Base-by-base conservation (phyloP, 2,329 filamentous ascomycete genomes). In the Aureobasidium sp. region DNA sequence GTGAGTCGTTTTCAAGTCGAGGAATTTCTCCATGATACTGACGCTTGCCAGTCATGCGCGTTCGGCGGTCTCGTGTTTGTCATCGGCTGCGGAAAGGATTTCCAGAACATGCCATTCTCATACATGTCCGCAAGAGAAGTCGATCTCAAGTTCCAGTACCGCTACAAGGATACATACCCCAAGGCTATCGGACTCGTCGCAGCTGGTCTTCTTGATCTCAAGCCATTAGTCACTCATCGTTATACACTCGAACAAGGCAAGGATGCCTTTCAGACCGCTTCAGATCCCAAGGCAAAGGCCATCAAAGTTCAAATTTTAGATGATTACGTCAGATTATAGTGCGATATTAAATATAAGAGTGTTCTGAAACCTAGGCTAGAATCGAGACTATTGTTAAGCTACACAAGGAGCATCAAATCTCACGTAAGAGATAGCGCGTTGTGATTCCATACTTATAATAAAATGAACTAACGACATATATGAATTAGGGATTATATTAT, bases 61-160 rank as follows among this genome's bases (percentile, higher is more conserved):
- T 97, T 97, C 71, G 93, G 93, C 67, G 93, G 94, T 69, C 96
- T 95, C 77, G 93, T 97, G 58, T 97, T 97, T 72, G 88, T 97
- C 66, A 95, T 97, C 67, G 93, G 93, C 44, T 92, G 97, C 2
- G 94, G 93, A 67, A 92, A 89, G 81, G 92, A 94, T 74, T 90
- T 96, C 80, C 94, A 97, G 80, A 91, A 85, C 76, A 88, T 97
- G 66, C 93, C 93, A 31, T 97, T 97, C 76, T 97, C 97, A 92
- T 81, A 91, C 57, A 83, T 93, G 62, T 93, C 88, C 69, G 93
- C 92, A 5, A 84, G 90, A 66, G 94, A 97, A 78, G 88, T 97
- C 68, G 93, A 97, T 76, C 81, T 97, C 64, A 90, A 96, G 78
- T 94, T 97, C 76, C 93, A 97, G 79, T 97, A 97, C 79, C 85